Evolutionary conservation across 306 rosid genomes (phyloP), one percentile per base, ranked within the genome.

Genomic region (Cucumis sativus): DNA sequence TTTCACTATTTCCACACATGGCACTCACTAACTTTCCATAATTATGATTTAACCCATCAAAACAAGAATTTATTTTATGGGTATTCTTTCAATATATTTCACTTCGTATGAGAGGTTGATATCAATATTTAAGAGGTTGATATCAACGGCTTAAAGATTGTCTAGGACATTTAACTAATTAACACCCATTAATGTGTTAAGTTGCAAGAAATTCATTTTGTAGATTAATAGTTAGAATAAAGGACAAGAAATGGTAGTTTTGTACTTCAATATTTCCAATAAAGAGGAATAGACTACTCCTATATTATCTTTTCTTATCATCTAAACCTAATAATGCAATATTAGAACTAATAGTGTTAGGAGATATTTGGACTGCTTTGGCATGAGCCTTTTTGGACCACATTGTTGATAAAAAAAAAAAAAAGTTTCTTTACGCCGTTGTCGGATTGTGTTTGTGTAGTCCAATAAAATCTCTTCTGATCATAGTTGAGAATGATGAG

Each of bases 1-100:
- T 45, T 78, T 71, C 59, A 79, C 85, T 79, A 66, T 80, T 84
- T 78, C 55, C 71, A 54, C 85, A 79, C 76, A 78, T 78, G 82
- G 49, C 37, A 64, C 61, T 54, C 35, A 74, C 30, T 7, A 11
- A 63, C 18, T 41, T 12, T 10, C 10, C 37, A 33, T 33, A 25
- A 65, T 5, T 62, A 35, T 35, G 37, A 13, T 60, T 47, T 61
- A 25, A 16, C 72, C 43, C 51, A 17, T 65, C 14, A 65, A 5
- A 67, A 67, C 73, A 40, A 67, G 0, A 6, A 67, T 8, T 40
- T 40, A 18, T 67, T 0, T 4, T 1, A 65, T 39, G 30, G 41
- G 25, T 66, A 4, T 64, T 64, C 0, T 64, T 64, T 65, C 15
- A 1, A 33, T 33, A 33, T 51, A 21, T 21, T 10, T 58, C 23